Percentiles rank a stretch among this genome's conserved stretches.
Evolutionary conservation across 495 filamentous ascomycete species (phyloP).

Genomic region (Achaetomiella virescens): DNA sequence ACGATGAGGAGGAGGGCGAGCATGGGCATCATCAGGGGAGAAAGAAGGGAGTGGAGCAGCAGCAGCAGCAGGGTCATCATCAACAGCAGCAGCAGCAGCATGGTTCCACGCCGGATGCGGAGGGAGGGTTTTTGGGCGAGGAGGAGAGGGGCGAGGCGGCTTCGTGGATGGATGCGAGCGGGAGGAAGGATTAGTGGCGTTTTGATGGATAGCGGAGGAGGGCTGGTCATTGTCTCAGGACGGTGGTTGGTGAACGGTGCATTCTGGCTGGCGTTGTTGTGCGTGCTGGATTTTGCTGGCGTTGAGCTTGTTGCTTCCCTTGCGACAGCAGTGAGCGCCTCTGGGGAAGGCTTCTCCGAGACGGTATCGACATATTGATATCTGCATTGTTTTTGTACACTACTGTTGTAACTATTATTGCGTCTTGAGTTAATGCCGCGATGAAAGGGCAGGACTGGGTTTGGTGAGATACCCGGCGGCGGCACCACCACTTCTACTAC

Average conservation of each 20-base stretch:
- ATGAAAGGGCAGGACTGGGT: conserved; percentile 2
- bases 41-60: background rate
- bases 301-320: background rate
- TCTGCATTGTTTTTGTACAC: conserved; percentile 1
- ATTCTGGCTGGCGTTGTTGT: conserved; percentile 4
- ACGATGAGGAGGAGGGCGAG: conserved; percentile 39
- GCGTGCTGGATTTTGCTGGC: background rate
- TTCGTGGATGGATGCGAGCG: conserved; percentile 12
- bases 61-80: conserved; percentile 3
- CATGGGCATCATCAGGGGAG: background rate
- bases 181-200: conserved; percentile 4
- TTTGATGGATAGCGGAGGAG: background rate
- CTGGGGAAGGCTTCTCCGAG: background rate
- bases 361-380: background rate
- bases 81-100: background rate
- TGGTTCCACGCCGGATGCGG: background rate
- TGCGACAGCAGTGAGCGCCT: background rate
- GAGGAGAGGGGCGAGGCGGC: conserved; percentile 12
- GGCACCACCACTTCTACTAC: too few species aligned
- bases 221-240: too few species aligned
- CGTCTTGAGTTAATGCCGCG: background rate
- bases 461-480: background rate
- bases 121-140: background rate
- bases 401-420: conserved; percentile 2
- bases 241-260: conserved; percentile 5